A percentile compares a stretch with the other conserved stretches of the same genome.
These are phyloP conservation scores for Penicillium frequentans DNA, from an alignment of 2,329 filamentous ascomycete species.

Conservation along the genomic window DNA sequence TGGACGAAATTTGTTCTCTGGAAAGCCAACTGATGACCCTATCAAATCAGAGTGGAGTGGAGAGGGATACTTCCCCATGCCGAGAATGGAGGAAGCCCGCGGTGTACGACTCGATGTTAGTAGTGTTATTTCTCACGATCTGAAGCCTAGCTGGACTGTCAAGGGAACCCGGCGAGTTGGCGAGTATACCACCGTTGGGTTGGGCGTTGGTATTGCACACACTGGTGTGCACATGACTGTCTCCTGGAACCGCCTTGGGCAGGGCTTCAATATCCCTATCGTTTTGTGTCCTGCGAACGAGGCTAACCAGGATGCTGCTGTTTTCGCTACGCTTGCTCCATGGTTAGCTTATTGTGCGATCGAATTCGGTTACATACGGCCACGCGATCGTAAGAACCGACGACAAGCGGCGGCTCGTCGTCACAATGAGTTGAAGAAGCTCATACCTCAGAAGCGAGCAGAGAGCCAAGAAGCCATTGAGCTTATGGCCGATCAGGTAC, in stretches of 20 bases:
- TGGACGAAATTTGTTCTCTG: slow-evolving; percentile 39
- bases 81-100: slow-evolving; percentile 28
- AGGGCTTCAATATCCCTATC: slow-evolving; percentile 42
- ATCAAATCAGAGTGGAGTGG: slow-evolving; percentile 42
- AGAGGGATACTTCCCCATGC: slow-evolving; percentile 38
- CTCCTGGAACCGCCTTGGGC: slow-evolving; percentile 43
- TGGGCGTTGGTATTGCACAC: slow-evolving; percentile 39
- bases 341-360: slow-evolving; percentile 42
- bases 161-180: slow-evolving; percentile 38
- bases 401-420: slow-evolving; percentile 34
- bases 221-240: slow-evolving; percentile 40
- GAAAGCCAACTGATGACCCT: slow-evolving; percentile 31
- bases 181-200: slow-evolving; percentile 39
- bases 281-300: slow-evolving; percentile 35
- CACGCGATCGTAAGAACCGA: slow-evolving; percentile 36
- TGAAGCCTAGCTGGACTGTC: slow-evolving; percentile 36
- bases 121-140: slow-evolving; percentile 26
- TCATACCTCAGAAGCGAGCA: slow-evolving; percentile 35
- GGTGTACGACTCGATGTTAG: slow-evolving; percentile 37
- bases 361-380: slow-evolving; percentile 44
- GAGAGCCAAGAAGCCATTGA: slow-evolving; percentile 42
- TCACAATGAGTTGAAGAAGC: slow-evolving; percentile 38
- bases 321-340: slow-evolving; percentile 38
- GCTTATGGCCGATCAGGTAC: slow-evolving; percentile 43
- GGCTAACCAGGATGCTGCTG: slow-evolving; percentile 35